phyloP scores from a whole-genome alignment of 2,329 filamentous ascomycete species.

The Colletotrichum trifolii region DNA sequence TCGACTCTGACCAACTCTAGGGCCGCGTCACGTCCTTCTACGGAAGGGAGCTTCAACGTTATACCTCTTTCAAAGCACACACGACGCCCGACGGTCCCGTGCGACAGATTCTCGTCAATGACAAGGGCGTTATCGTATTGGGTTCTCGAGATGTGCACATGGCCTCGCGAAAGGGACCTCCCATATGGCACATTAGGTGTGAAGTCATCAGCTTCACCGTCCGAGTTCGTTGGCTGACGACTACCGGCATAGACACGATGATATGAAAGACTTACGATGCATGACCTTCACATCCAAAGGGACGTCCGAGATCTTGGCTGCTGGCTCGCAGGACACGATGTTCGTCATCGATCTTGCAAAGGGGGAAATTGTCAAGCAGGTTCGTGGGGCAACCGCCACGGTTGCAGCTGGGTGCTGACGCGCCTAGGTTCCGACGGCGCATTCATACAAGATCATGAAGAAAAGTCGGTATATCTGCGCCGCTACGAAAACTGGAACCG shows the following conservation, averaged over 20 bases:
- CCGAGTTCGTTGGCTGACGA: conserved; percentile 24
- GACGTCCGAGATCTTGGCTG: conserved; percentile 84
- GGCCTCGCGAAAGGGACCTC: conserved; percentile 81
- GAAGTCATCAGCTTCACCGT: conserved; percentile 41
- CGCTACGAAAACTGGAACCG: conserved; percentile 82
- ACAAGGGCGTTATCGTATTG: conserved; percentile 89
- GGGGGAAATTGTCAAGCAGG: conserved; percentile 77
- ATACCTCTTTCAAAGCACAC: conserved; percentile 91
- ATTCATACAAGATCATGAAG: conserved; percentile 92
- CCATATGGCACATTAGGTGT: conserved; percentile 89
- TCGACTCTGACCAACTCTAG: conserved; percentile 57
- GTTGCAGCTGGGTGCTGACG: conserved; percentile 43
- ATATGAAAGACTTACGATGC: conserved; percentile 88
- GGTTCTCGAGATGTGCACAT: conserved; percentile 88
- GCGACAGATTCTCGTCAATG: conserved; percentile 89
- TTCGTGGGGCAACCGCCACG: conserved; percentile 43
- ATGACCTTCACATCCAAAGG: conserved; percentile 96
- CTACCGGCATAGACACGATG: conserved; percentile 63
- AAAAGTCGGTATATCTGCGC: conserved; percentile 91
- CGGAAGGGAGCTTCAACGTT: conserved; percentile 84
- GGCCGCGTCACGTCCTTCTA: conserved; percentile 91
- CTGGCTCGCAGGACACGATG: conserved; percentile 88
- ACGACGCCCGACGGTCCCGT: conserved; percentile 78
- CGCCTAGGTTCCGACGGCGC: conserved; percentile 72
- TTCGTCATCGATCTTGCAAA: conserved; percentile 78